Evolutionary conservation across 225 moss, liverwort and hornwort genomes (phyloP), one percentile per base, ranked within the genome.

Genomic region (Polytrichum commune): DNA sequence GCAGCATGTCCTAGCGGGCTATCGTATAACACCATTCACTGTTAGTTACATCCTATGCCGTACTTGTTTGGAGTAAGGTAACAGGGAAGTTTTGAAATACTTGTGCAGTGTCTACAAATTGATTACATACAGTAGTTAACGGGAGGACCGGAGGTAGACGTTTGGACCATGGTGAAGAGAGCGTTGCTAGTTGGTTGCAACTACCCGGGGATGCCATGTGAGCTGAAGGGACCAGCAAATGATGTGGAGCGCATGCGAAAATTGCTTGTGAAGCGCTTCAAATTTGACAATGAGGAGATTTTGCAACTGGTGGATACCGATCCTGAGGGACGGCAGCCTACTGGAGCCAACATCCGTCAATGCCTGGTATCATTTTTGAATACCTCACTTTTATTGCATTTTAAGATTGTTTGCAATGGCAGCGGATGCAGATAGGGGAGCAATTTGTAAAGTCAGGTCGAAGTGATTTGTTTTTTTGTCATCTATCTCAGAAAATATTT

Each of bases 181-280:
- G 85, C 81, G 29, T 55, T 81, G 62, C 58, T 81, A 18, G 76
- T 79, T 0, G 85, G 81, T 27, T 81, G 81, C 72, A 85, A 76
- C 68, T 85, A 85, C 69, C 81, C 78, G 24, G 76, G 81, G 57
- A 81, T 78, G 2, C 20, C 19, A 5, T 60, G 38, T 28, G 77
- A 65, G 55, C 73, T 85, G 16, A 32, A 72, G 56, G 85, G 85
- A 58, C 79, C 77, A 24, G 76, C 71, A 32, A 81, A 81, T 55
- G 81, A 85, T 56, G 85, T 85, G 16, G 57, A 38, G 53, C 77
- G 73, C 19, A 81, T 81, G 85, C 61, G 64, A 23, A 66, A 66
- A 18, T 69, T 64, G 27, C 76, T 85, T 53, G 30, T 71, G 62
- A 58, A 81, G 38, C 60, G 62, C 32, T 78, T 67, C 67, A 78